Base-by-base conservation (phyloP, 2,329 filamentous ascomycete genomes). In the Calonectria pseudoreteaudii region DNA sequence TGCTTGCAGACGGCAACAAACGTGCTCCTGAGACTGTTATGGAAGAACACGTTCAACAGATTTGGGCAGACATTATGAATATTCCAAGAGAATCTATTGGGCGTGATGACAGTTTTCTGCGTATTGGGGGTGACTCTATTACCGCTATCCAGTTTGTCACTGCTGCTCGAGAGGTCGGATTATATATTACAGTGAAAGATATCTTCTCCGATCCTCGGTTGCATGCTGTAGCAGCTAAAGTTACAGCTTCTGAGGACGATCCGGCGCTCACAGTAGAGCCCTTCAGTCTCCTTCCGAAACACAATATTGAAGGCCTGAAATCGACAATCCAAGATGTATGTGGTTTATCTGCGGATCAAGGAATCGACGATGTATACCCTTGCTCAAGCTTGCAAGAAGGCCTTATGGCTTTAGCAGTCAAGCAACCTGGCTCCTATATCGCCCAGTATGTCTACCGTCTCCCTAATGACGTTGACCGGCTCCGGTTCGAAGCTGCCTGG, bases 61-160 rank as follows among this genome's bases (percentile, higher is more conserved):
- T 85, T 30, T 88, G 87, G 86, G 80, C 81, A 10, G 77, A 81
- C 1, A 77, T 86, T 0, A 80, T 88, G 4, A 77, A 76, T 3
- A 74, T 86, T 5, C 73, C 79, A 1, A 70, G 80, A 14, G 77
- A 83, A 2, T 74, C 78, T 6, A 85, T 88, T 36, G 83, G 84
- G 2, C 75, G 83, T 2, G 84, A 87, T 4, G 85, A 88, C 74
- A 87, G 85, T 78, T 89, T 90, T 78, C 88, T 89, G 81, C 82
- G 82, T 0, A 83, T 88, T 0, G 88, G 88, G 10, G 88, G 88
- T 28, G 86, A 89, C 76, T 89, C 88, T 0, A 84, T 89, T 2
- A 75, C 83, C 0, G 87, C 87, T 1, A 90, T 90, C 85, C 87
- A 85, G 72, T 76, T 90, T 6, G 88, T 88, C 2, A 84, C 86